Evolutionary conservation across 2,329 filamentous ascomycete species (phyloP), one percentile per base, ranked within the genome.

Genomic region (Celoporthe dispersa): DNA sequence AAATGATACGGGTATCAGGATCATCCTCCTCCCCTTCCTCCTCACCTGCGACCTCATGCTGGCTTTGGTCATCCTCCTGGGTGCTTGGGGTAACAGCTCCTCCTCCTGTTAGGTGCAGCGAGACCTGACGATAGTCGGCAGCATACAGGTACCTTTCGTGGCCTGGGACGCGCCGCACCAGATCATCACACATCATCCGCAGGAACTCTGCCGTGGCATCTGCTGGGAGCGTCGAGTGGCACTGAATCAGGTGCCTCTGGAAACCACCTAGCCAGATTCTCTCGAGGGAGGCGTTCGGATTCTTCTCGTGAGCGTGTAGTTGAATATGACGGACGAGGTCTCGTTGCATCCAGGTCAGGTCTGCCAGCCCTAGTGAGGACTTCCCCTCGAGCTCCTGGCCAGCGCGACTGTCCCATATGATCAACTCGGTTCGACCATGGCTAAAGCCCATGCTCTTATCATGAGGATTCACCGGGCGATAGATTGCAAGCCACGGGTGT

Each of bases 361-460:
- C 79, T 1, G 73, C 73, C 66, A 81, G 76, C 1, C 73, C 75
- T 0, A 79, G 57, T 1, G 66, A 5, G 5, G 72, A 59, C 19
- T 72, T 69, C 0, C 69, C 65, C 0, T 73, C 70, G 8, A 78
- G 75, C 35, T 75, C 78, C 1, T 76, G 72, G 1, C 70, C 73
- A 9, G 79, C 78, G 1, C 76, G 73, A 1, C 79, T 69, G 71
- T 89, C 87, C 86, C 86, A 88, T 53, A 90, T 85, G 7, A 89
- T 78, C 16, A 90, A 73, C 73, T 89, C 86, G 2, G 81, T 80
- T 31, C 44, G 64, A 6, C 69, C 69, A 48, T 67, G 75, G 0
- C 11, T 19, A 48, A 62, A 72, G 14, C 16, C 41, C 14, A 28
- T 60, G 28, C 25, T 19, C 39, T 62, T 72, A 28, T 35, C 12